Evolutionary conservation across 2,329 filamentous ascomycete genomes (phyloP), one percentile per base, ranked within the genome.

Genomic region (Ophiostoma sp.): DNA sequence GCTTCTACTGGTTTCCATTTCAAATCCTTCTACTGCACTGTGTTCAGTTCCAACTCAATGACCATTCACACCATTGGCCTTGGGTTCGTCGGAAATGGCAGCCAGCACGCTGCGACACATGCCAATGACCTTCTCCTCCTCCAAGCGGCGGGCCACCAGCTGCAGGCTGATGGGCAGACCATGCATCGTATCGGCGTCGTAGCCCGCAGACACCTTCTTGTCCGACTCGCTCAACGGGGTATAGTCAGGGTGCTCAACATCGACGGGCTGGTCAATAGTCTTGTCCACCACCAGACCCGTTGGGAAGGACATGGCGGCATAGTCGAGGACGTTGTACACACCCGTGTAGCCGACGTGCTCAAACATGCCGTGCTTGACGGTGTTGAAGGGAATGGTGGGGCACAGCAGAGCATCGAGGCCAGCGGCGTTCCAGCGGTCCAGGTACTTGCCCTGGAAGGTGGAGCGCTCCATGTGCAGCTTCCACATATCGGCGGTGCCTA

Each of bases 321-420:
- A 86, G 77, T 87, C 85, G 1, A 87, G 76, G 0, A 87, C 80
- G 64, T 87, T 87, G 77, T 79, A 87, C 0, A 87, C 84, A 3
- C 85, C 85, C 0, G 85, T 87, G 73, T 86, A 87, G 2, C 81
- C 85, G 69, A 87, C 85, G 50, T 86, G 83, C 77, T 80, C 82
- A 55, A 85, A 84, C 1, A 79, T 79, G 4, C 83, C 84, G 63
- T 84, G 81, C 77, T 84, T 82, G 39, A 82, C 82, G 0, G 80
- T 81, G 55, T 81, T 82, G 69, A 83, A 86, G 0, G 85, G 83
- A 42, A 83, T 85, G 0, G 84, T 85, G 0, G 91, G 90, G 69
- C 87, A 88, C 0, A 93, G 79, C 9, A 93, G 84, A 1, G 89
- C 89, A 78, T 93, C 91, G 8, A 91, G 85, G 1, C 83, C 84